phyloP scores from a whole-genome alignment of 345 rosid species.

The Hypericum androsaemum region DNA sequence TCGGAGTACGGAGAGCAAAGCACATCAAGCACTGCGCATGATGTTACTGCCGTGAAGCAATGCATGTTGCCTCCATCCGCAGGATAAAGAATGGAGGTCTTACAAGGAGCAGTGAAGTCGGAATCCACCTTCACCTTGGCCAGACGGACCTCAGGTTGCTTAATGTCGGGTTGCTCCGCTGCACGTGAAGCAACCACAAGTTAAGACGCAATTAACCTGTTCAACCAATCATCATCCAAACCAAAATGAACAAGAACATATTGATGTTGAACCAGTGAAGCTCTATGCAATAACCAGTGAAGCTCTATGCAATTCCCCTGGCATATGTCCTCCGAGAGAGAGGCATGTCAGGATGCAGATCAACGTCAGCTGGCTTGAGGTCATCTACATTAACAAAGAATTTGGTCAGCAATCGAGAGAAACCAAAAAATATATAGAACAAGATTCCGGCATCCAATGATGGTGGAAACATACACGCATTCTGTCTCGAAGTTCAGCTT shows the following conservation, averaged over 20 bases:
- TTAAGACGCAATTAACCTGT: too few relatives aligned
- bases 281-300: too few relatives aligned
- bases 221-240: too few relatives aligned
- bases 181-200: background rate
- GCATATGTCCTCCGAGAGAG: conserved; percentile 17
- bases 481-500: too few relatives aligned
- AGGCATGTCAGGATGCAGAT: conserved; percentile 44
- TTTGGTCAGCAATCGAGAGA: too few relatives aligned
- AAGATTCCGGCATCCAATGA: too few relatives aligned
- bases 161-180: conserved; percentile 3
- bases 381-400: conserved; percentile 53
- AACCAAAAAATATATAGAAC: background rate
- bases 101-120: conserved; percentile 62
- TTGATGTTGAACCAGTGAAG: too few relatives aligned
- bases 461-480: too few relatives aligned
- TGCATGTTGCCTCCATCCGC: conserved; percentile 97
- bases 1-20: conserved; percentile 81
- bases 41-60: conserved; percentile 69
- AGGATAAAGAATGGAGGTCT: conserved; percentile 72
- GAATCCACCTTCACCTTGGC: conserved; percentile 72
- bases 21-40: conserved; percentile 87
- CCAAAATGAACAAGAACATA: too few relatives aligned
- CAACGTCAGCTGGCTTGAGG: conserved; percentile 52
- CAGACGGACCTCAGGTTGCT: conserved; percentile 31
- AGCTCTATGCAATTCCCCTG: background rate